Base-by-base conservation (phyloP, 192 early-diverging fungal genomes). In the Globomyces pollinis-pini region DNA sequence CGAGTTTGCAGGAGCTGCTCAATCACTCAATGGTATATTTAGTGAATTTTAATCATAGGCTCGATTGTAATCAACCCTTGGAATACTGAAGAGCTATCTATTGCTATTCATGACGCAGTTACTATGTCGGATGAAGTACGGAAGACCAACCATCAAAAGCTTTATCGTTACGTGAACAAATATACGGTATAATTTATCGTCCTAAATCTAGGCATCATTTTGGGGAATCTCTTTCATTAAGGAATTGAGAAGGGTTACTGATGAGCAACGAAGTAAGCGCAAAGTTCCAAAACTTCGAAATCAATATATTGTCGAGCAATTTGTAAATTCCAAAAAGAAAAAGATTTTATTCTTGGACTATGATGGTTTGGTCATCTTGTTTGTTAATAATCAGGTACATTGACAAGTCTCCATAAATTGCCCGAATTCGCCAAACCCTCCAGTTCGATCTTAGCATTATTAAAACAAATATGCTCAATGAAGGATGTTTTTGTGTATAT, bases 1-100 rank as follows among this genome's bases (percentile, higher is more conserved):
- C 28, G 97, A 99, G 69, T 99, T 99, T 81, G 93, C 96, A 8
- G 97, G 97, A 30, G 96, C 95, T 16, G 97, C 96, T 6, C 97
- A 99, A 75, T 93, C 89, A 29, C 74, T 98, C 35, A 94, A 96
- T 69, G 96, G 91, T 74, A n/a, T n/a, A n/a, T n/a, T n/a, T n/a
- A 78, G 61, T 42, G 4, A 24, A 1, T 26, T 24, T 26, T 29
- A 26, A 39, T 41, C 3, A 7, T 64, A 87, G 85, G 93, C 13
- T 89, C 97, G 1, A 81, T 98, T 24, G 92, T 98, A 66, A 89
- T 98, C 56, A 99, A 99, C 72, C 94, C 97, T 28, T 99, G 97
- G 97, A 96, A 96, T 71, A 99, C 90, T 0, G 93, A 92, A 54
- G 96, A 98, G 52, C 76, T 99, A 9, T 78, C 95, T 1, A 80